Percentiles rank a stretch among this genome's conserved stretches.
Conservation (phyloP, 257 asterid species). For the Lavandula angustifolia region DNA sequence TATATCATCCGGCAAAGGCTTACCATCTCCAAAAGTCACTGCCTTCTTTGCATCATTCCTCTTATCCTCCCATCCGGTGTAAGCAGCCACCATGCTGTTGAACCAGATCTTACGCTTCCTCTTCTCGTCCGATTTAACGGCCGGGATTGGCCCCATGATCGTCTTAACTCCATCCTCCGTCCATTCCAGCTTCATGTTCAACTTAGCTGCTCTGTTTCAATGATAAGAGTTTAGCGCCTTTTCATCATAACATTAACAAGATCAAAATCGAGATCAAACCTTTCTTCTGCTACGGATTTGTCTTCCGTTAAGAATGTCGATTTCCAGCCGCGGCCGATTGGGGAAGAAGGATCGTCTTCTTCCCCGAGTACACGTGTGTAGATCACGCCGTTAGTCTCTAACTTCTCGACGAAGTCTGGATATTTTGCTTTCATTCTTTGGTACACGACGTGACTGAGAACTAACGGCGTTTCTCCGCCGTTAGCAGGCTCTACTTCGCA, state of each 20-base stretch:
- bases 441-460: conserved; percentile 71
- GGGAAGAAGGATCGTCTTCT: conserved; percentile 84
- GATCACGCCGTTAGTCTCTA: conserved; percentile 68
- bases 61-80: conserved; percentile 81
- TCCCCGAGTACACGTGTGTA: conserved; percentile 73
- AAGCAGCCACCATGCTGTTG: conserved; percentile 91
- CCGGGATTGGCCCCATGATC: conserved; percentile 87
- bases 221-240: no score
- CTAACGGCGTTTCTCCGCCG: conserved; percentile 91
- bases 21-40: conserved; percentile 77
- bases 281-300: conserved; percentile 77
- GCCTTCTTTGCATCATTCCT: conserved; percentile 80
- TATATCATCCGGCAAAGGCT: conserved; percentile 56
- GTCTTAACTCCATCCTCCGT: conserved; percentile 61
- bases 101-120: conserved; percentile 78
- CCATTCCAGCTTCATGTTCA: conserved; percentile 89
- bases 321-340: conserved; percentile 93
- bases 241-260: no score
- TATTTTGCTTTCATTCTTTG: conserved; percentile 69
- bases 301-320: conserved; percentile 75
- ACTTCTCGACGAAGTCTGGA: conserved; percentile 68
- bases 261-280: conserved; percentile 37
- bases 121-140: conserved; percentile 53
- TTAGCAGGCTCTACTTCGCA: conserved; percentile 78
- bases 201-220: conserved; percentile 64